Conservation (phyloP, 768 basidiomycete genomes). For the Agaricus blazei region DNA sequence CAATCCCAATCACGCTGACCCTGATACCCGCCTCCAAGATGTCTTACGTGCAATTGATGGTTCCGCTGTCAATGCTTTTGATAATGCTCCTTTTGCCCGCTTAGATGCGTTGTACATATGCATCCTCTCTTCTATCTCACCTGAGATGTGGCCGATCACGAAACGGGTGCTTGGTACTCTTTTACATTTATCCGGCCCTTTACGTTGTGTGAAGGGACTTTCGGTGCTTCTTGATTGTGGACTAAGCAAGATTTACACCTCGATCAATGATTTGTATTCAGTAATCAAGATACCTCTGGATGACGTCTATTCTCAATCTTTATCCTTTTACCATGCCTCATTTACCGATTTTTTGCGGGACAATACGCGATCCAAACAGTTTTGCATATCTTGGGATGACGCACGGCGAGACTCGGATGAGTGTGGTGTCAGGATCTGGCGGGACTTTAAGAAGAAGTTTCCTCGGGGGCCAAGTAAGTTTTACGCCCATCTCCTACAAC, state of each 20-base stretch:
- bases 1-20: background rate
- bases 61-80: background rate
- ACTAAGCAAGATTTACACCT: background rate
- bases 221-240: background rate
- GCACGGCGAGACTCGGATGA: too few species aligned
- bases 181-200: background rate
- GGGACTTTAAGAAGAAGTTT: too few species aligned
- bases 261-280: background rate
- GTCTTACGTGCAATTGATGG: background rate
- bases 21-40: background rate
- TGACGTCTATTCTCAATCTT: background rate
- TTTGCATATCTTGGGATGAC: conserved; percentile 8
- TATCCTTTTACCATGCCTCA: conserved; percentile 28
- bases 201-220: background rate
- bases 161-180: background rate
- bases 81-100: background rate
- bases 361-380: too few species aligned
- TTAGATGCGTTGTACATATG: background rate
- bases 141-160: background rate
- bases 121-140: background rate
- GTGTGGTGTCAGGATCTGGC: too few species aligned
- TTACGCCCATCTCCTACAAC: too few species aligned
- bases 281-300: background rate
- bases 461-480: too few species aligned
- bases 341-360: conserved; percentile 18